Conservation (phyloP, 495 filamentous ascomycete genomes). For the Penicillium subrubescens region DNA sequence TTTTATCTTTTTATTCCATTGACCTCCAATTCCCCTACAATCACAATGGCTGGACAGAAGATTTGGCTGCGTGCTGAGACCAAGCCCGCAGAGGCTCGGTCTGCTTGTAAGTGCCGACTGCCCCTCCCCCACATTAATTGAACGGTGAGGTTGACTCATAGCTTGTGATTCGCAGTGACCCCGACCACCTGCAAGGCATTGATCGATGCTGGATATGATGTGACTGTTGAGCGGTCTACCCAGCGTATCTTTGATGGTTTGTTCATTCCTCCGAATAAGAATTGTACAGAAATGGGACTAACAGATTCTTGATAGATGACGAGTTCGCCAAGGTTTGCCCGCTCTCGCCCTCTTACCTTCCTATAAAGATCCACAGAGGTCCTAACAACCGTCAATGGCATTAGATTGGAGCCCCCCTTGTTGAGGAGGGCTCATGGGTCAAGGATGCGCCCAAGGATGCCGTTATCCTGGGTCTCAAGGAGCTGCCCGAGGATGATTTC, state of each 20-base stretch:
- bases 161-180: constrained; percentile 45
- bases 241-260: constrained; percentile 82
- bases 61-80: constrained; percentile 54
- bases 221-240: constrained; percentile 79
- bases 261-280: constrained; percentile 4
- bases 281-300: constrained; percentile 15
- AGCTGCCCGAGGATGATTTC: constrained; percentile 85
- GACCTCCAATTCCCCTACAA: constrained; percentile 12
- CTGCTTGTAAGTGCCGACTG: constrained; percentile 41
- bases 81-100: constrained; percentile 52
- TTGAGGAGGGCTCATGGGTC: constrained; percentile 80
- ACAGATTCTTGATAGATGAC: constrained; percentile 34
- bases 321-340: constrained; percentile 55
- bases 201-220: constrained; percentile 78
- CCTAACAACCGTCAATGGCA: constrained; percentile 14
- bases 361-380: not conserved
- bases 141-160: constrained; percentile 12
- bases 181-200: constrained; percentile 76
- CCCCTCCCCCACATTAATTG: constrained; percentile 11
- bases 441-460: constrained; percentile 71
- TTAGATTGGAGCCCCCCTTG: constrained; percentile 70
- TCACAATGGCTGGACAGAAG: constrained; percentile 45
- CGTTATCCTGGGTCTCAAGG: constrained; percentile 91
- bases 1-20: constrained; percentile 8
- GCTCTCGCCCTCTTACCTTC: not conserved